A percentile compares a stretch with the other conserved stretches of the same genome.
These are phyloP conservation scores for Solanum okadae DNA, from an alignment of 257 asterid species.

Conservation along the genomic window DNA sequence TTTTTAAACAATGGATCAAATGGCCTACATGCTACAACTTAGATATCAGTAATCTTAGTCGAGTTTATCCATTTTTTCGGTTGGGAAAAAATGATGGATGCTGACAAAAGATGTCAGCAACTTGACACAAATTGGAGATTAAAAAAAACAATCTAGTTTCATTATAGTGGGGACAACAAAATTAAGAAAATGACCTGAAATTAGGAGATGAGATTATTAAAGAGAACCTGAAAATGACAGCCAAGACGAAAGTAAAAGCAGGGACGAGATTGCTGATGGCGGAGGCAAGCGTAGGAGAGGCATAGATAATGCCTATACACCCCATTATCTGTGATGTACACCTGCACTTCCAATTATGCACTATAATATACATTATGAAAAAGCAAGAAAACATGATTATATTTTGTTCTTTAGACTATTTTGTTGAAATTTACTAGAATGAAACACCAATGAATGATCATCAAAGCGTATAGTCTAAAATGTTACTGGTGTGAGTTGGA, in stretches of 20 bases:
- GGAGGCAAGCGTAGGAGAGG: conserved; percentile 78
- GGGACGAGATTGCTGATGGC: conserved; percentile 83
- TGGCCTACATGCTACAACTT: background rate
- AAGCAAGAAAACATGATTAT: background rate
- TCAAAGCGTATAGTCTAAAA: background rate
- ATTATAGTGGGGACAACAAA: background rate
- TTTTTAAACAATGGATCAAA: background rate
- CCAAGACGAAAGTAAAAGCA: conserved; percentile 55
- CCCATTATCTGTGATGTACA: conserved; percentile 62
- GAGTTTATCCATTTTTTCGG: background rate
- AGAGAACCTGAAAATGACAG: conserved; percentile 20
- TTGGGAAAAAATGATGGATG: background rate
- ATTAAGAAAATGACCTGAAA: background rate
- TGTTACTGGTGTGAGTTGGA: background rate
- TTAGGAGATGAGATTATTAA: background rate
- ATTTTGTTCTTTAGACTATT: background rate
- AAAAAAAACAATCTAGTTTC: no score
- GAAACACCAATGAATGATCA: background rate
- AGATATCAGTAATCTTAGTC: background rate
- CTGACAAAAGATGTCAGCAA: background rate
- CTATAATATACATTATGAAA: background rate
- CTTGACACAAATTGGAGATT: background rate
- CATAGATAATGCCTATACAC: conserved; percentile 49
- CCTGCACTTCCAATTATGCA: conserved; percentile 12
- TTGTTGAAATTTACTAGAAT: background rate